phyloP scores from a whole-genome alignment of 208 protist genomes.

The Crithidia expoeki region DNA sequence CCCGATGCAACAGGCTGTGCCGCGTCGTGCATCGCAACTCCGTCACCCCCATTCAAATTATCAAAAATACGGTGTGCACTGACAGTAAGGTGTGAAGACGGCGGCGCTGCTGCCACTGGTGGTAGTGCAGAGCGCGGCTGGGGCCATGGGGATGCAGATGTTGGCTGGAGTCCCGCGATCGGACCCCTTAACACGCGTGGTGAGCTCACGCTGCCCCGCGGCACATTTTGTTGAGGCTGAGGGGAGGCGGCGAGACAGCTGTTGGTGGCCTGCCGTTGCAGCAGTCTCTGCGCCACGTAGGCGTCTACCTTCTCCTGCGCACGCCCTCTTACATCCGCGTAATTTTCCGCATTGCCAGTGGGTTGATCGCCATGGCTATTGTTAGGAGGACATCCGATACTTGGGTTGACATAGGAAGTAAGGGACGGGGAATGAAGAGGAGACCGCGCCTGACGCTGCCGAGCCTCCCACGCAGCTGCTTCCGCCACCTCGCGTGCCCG shows the following conservation, averaged over 20 bases:
- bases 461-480: conserved; percentile 5
- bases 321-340: not conserved
- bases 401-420: not conserved
- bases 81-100: conserved; percentile 3
- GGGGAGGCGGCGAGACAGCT: not conserved
- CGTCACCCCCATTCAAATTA: not conserved
- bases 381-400: not conserved
- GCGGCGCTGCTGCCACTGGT: not conserved
- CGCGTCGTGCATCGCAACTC: not conserved
- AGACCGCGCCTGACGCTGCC: not conserved
- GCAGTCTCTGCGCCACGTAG: conserved; percentile 13
- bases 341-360: not conserved
- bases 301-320: conserved; percentile 18
- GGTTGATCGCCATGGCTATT: not conserved
- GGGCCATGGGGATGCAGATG: conserved; percentile 15
- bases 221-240: not conserved
- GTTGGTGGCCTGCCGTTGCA: not conserved
- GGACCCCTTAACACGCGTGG: not conserved
- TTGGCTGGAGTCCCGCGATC: not conserved
- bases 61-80: conserved; percentile 18
- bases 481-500: conserved; percentile 14
- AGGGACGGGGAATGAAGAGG: not conserved
- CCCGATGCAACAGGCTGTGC: not conserved
- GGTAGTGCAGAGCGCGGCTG: conserved; percentile 16
- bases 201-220: not conserved